A percentile compares a stretch with the other conserved stretches of the same genome.
phyloP scores from a whole-genome alignment of 345 rosid genomes.

The Salix exigua region DNA sequence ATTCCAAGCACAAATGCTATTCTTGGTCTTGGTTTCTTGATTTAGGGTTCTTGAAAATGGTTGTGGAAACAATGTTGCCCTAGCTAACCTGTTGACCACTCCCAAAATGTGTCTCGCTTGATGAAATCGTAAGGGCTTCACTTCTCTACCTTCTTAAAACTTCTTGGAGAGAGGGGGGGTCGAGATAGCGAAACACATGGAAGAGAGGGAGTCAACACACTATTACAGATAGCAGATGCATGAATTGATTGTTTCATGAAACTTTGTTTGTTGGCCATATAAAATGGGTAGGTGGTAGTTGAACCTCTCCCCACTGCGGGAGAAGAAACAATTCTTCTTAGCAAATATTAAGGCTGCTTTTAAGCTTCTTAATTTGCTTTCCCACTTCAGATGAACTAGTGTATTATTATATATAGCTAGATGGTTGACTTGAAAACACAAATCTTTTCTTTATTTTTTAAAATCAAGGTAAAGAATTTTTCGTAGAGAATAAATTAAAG shows the following conservation, averaged over 20 bases:
- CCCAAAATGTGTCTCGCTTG: background rate
- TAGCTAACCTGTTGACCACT: slow-evolving; percentile 3
- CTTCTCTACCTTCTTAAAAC: background rate
- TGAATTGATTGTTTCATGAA: slow-evolving; percentile 50
- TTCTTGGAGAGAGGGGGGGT: background rate
- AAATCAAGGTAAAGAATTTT: background rate
- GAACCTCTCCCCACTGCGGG: slow-evolving; percentile 40
- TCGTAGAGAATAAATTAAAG: background rate
- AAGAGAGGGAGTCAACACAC: background rate
- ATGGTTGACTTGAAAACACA: background rate
- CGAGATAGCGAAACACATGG: background rate
- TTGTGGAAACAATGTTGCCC: background rate
- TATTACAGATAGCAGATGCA: slow-evolving; percentile 17
- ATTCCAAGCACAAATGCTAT: background rate
- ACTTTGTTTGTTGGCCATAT: slow-evolving; percentile 42
- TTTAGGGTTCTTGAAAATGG: slow-evolving; percentile 7
- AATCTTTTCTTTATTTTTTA: background rate
- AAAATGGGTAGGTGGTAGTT: slow-evolving; percentile 67
- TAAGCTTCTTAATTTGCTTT: background rate
- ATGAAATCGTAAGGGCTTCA: slow-evolving; percentile 4
- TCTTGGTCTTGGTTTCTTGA: slow-evolving; percentile 2
- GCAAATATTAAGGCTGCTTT: slow-evolving; percentile 7
- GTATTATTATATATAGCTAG: background rate
- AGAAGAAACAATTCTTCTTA: slow-evolving; percentile 17
- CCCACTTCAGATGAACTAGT: background rate